Conservation (phyloP, 169 alveolate genomes). For the Eimeria brunetti region DNA sequence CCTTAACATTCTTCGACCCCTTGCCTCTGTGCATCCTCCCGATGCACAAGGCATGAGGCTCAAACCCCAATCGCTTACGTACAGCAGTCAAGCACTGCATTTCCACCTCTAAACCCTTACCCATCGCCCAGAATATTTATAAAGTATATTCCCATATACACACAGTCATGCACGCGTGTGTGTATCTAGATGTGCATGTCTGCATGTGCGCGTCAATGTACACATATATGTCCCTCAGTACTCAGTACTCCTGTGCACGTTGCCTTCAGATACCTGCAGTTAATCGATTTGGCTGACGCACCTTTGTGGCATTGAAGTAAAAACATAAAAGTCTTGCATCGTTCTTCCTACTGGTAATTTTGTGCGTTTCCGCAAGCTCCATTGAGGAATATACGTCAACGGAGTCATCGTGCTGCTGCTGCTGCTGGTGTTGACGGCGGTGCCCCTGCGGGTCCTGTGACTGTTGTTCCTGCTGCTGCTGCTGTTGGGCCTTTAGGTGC, state of each 20-base stretch:
- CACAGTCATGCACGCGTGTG: no score
- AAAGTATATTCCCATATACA: no score
- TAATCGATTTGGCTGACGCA: background rate
- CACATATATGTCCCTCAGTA: background rate
- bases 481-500: background rate
- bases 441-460: background rate
- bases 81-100: no score
- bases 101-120: no score
- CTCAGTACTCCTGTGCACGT: background rate
- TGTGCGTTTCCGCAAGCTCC: slow-evolving; percentile 82
- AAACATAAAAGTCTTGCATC: slow-evolving; percentile 80
- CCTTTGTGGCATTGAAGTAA: slow-evolving; percentile 81
- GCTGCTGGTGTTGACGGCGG: background rate
- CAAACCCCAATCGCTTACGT: no score
- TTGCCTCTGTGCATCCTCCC: background rate
- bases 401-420: slow-evolving; percentile 58
- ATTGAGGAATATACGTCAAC: slow-evolving; percentile 82
- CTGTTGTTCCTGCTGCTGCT: slow-evolving; percentile 4
- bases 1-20: background rate
- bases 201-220: no score
- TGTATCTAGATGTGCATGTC: no score
- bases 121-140: no score
- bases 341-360: slow-evolving; percentile 83
- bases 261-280: background rate
- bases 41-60: no score